A percentile compares a stretch with the other conserved stretches of the same genome.
Conservation (phyloP, 2,329 filamentous ascomycete species). For the Akanthomyces muscarius region DNA sequence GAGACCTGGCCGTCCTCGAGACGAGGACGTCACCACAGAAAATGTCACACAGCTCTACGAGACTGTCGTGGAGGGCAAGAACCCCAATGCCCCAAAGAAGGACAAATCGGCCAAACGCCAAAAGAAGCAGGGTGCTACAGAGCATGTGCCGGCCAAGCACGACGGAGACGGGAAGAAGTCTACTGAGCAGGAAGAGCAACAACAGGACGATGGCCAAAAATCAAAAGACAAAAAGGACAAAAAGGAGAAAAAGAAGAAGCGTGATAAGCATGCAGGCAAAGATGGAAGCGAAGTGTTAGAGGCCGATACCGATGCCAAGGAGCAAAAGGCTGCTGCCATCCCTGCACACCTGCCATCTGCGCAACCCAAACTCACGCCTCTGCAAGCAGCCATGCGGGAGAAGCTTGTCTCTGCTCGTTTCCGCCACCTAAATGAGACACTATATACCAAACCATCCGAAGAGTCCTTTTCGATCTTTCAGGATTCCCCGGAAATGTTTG, state of each 20-base stretch:
- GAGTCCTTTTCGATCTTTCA: conserved; percentile 81
- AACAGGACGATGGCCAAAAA: conserved; percentile 20
- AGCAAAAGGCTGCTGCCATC: conserved; percentile 23
- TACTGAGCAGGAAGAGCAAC: conserved; percentile 22
- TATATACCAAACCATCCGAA: conserved; percentile 86
- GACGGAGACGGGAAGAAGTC: conserved; percentile 20
- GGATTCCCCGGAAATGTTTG: conserved; percentile 85
- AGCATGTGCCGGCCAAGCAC: conserved; percentile 18
- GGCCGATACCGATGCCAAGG: conserved; percentile 12
- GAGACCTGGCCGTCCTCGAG: conserved; percentile 28
- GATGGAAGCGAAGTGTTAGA: conserved; percentile 19
- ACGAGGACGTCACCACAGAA: conserved; percentile 53
- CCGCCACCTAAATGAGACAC: conserved; percentile 92
- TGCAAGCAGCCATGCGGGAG: conserved; percentile 90
- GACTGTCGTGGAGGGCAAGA: conserved; percentile 69
- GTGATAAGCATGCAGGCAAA: conserved; percentile 25
- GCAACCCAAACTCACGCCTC: conserved; percentile 70
- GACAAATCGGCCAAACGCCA: conserved; percentile 32
- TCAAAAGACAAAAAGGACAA: conserved; percentile 36
- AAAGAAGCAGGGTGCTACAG: conserved; percentile 23
- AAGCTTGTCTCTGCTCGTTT: conserved; percentile 95
- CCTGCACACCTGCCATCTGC: conserved; percentile 39
- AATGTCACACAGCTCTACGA: conserved; percentile 80
- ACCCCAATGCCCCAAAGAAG: conserved; percentile 26
- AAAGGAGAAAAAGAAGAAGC: conserved; percentile 28